Evolutionary conservation across 139 green algal genomes (phyloP), one percentile per base, ranked within the genome.

Genomic region (Coelastrella sp.): DNA sequence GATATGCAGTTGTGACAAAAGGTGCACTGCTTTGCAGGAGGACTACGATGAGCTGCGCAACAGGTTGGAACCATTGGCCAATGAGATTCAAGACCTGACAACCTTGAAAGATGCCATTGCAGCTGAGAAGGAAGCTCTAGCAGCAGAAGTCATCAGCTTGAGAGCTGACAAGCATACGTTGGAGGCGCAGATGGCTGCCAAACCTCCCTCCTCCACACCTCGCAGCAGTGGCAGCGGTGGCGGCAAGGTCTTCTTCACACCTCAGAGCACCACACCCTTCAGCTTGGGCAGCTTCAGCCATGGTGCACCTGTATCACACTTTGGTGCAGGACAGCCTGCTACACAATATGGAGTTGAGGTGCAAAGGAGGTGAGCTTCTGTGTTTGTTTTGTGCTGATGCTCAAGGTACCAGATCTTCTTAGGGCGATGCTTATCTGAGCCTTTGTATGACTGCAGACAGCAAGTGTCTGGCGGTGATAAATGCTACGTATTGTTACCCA

Each of bases 1-100:
- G 3, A 49, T 49, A 49, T 49, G 35, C 35, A 49, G 35, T 49
- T 49, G 35, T 49, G 35, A 49, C 3, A 3, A 49, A 49, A 49
- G 35, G 35, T 49, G 35, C 35, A 49, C 35, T 70, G 14, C 17
- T 78, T 6, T 68, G 58, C 82, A 87, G 82, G 60, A 49, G 15
- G 82, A 87, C 24, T 87, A 87, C 35, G 82, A 87, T 27, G 82
- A 75, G 6, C 61, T 88, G 68, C 66, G 84, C 19, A 81, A 80
- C 22, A 72, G 63, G 22, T 61, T 88, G 1, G 84, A 88, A 57
- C 84, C 49, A 56, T 75, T 58, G 8, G 25, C 22, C 22, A 72
- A 25, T 17, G 17, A 56, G 59, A 9, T 56, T 0, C 27, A 73
- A 19, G 56, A 60, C 1, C 9, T 61, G 9, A 73, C 10, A 19